phyloP scores from a whole-genome alignment of 2,329 filamentous ascomycete species.

The Aspergillus neoniger region DNA sequence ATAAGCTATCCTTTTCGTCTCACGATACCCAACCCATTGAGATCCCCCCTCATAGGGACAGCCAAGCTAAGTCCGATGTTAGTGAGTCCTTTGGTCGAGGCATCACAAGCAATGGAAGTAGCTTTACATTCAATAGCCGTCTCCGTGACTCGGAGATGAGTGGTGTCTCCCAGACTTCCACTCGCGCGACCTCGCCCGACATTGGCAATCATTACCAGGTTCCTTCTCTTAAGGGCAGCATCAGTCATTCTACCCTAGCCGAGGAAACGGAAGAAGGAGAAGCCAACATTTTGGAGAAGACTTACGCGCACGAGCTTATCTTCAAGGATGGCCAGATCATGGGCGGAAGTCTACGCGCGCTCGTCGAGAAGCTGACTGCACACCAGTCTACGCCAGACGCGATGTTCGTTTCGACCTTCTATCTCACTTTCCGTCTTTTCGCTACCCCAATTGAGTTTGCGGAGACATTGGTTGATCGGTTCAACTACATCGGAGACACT shows the following conservation, averaged over 20 bases:
- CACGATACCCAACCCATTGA: conserved; percentile 4
- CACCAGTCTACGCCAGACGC: conserved; percentile 91
- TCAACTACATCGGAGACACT: conserved; percentile 84
- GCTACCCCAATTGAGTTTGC: conserved; percentile 78
- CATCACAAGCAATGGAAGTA: conserved; percentile 74
- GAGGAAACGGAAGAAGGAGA: conserved; percentile 81
- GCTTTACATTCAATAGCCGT: conserved; percentile 73
- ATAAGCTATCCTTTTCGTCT: conserved; percentile 32
- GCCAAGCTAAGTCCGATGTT: conserved; percentile 34
- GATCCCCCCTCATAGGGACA: conserved; percentile 26
- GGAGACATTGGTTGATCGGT: conserved; percentile 81
- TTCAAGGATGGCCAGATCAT: conserved; percentile 96
- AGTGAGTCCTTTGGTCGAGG: conserved; percentile 60
- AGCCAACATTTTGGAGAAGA: conserved; percentile 83
- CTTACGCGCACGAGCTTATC: conserved; percentile 86
- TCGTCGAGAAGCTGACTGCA: conserved; percentile 92
- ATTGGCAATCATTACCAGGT: conserved; percentile 55
- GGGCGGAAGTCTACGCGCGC: conserved; percentile 82
- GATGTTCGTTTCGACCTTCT: conserved; percentile 91
- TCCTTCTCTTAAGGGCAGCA: conserved; percentile 69
- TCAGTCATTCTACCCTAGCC: conserved; percentile 63
- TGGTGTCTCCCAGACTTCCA: conserved; percentile 77
- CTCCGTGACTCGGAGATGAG: conserved; percentile 77
- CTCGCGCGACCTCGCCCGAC: conserved; percentile 85
- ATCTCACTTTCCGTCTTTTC: conserved; percentile 93